Conservation (phyloP, 2,329 filamentous ascomycete genomes). For the Onygena corvina region DNA sequence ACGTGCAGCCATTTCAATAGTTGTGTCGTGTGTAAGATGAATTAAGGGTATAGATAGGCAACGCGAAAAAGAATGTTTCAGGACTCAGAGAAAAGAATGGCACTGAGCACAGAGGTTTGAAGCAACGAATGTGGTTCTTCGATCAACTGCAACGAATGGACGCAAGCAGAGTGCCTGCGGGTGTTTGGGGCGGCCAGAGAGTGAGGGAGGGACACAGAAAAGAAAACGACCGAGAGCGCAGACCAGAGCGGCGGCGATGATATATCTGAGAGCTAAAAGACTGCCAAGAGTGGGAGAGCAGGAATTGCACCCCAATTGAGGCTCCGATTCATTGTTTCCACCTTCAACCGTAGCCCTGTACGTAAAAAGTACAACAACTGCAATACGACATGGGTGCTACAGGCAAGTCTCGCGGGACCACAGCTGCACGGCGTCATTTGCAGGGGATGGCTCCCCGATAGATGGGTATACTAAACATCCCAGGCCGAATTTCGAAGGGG, state of each 20-base stretch:
- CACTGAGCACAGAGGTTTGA: neutral
- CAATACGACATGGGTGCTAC: neutral
- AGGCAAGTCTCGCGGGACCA: neutral
- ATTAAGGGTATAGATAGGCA: neutral
- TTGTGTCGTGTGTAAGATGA: conserved; percentile 21
- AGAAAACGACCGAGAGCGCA: neutral
- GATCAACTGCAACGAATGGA: conserved; percentile 40
- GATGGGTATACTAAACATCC: neutral
- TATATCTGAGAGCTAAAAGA: neutral
- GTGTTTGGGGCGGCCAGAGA: neutral
- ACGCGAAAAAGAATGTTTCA: conserved; percentile 16
- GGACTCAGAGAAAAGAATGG: conserved; percentile 29
- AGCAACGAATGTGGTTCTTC: conserved; percentile 4
- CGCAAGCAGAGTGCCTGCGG: conserved; percentile 37
- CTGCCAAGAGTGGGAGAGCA: neutral
- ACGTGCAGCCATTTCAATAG: conserved; percentile 17
- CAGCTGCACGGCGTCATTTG: neutral
- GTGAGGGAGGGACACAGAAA: neutral
- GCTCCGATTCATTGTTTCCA: neutral
- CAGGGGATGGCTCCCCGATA: neutral
- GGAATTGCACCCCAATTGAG: neutral
- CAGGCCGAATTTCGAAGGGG: neutral
- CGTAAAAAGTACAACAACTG: neutral
- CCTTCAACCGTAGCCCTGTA: neutral
- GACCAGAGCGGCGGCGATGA: neutral